A percentile compares a stretch with the other conserved stretches of the same genome.
Conservation (phyloP, 2,329 filamentous ascomycete species). For the Trichoderma citrinoviride region DNA sequence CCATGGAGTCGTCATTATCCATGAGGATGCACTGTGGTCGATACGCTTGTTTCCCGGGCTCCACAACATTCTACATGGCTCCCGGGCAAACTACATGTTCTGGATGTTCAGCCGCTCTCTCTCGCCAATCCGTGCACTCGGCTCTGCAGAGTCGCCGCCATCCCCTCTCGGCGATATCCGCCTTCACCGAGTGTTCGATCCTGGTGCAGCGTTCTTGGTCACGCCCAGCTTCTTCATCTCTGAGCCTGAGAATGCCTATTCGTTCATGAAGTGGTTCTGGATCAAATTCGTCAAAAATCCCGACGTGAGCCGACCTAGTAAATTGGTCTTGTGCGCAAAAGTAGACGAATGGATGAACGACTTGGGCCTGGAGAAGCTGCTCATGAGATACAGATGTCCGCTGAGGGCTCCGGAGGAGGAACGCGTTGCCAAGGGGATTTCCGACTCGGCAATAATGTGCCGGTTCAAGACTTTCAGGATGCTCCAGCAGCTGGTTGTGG, state of each 20-base stretch:
- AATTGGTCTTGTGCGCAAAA: conserved; percentile 33
- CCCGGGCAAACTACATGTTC: conserved; percentile 33
- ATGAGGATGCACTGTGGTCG: conserved; percentile 42
- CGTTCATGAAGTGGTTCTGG: conserved; percentile 39
- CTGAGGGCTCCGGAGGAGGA: background rate
- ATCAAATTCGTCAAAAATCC: conserved; percentile 26
- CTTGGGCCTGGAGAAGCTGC: conserved; percentile 24
- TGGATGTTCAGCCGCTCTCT: conserved; percentile 42
- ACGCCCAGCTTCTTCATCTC: conserved; percentile 44
- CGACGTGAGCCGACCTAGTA: conserved; percentile 23
- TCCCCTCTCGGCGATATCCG: conserved; percentile 26
- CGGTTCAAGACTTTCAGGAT: conserved; percentile 28
- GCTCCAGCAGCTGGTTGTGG: conserved; percentile 25
- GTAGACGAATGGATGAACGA: conserved; percentile 34
- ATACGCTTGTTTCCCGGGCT: conserved; percentile 43
- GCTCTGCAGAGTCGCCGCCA: conserved; percentile 15
- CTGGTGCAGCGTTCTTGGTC: conserved; percentile 38
- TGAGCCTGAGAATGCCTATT: conserved; percentile 36
- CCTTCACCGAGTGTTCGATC: conserved; percentile 33
- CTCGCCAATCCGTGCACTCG: conserved; percentile 24
- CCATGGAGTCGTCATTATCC: conserved; percentile 42
- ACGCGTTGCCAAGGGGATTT: background rate
- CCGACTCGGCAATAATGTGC: conserved; percentile 24
- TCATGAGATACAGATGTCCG: background rate
- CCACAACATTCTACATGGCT: conserved; percentile 32